Conservation (phyloP, 345 rosid species). For the Pistacia integerrima region DNA sequence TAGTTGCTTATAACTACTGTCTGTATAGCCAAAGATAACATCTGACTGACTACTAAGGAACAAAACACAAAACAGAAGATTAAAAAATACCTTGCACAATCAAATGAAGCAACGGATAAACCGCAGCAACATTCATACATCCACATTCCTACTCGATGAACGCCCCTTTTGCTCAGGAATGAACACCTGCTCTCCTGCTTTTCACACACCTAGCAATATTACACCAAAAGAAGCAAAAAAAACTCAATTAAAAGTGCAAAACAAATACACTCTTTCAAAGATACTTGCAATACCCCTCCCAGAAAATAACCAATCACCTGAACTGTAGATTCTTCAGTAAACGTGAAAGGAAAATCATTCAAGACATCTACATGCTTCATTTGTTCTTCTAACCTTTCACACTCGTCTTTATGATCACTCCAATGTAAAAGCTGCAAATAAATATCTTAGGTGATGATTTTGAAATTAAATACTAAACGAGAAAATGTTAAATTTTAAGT, state of each 20-base stretch:
- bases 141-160: constrained; percentile 84
- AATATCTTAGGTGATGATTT: not conserved
- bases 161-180: constrained; percentile 59
- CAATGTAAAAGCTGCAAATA: constrained; percentile 59
- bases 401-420: constrained; percentile 81
- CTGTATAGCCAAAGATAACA: no score
- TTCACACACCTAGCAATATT: constrained; percentile 40
- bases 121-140: constrained; percentile 65
- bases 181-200: constrained; percentile 70
- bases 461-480: not conserved
- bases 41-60: not conserved
- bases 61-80: constrained; percentile 1
- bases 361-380: constrained; percentile 61
- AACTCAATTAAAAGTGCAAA: not conserved
- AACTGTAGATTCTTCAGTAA: constrained; percentile 62
- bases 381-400: constrained; percentile 77
- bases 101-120: constrained; percentile 22
- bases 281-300: not conserved
- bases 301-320: constrained; percentile 37
- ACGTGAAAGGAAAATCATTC: constrained; percentile 82
- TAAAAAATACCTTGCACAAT: constrained; percentile 40
- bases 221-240: not conserved
- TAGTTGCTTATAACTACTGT: no score
- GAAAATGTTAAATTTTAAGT: no score
- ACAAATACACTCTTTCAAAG: not conserved